Base-by-base conservation (phyloP, 108 stramenopile genomes). In the Nitzschia inconspicua region DNA sequence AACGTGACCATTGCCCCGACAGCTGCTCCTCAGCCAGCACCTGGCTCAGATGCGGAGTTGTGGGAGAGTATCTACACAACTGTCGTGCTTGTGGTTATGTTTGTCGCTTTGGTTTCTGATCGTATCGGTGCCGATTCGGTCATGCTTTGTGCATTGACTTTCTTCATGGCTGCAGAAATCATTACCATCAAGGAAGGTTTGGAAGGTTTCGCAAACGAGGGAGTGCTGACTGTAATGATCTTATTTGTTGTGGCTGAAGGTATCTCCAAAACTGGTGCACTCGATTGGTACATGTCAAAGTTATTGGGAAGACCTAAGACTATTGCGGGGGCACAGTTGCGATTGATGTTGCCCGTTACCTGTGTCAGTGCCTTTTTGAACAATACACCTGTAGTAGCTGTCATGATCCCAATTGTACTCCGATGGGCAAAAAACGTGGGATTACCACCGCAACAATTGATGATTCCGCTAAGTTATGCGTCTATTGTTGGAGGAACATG, bases 321-420 rank as follows among this genome's bases (percentile, higher is more conserved):
- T 23, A 68, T 72, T 30, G 71, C 82, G 4, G 43, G 43, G 1
- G 93, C 93, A 46, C 93, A 94, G 51, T 29, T 89, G 9, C 77
- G 83, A 42, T 60, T 95, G 41, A 79, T 84, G 78, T n/a, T 63
- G 0, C 82, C 89, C 31, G 81, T 92, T 69, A 66, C 77, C 0
- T 36, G 77, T 36, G 77, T 85, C 0, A 84, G 83, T 24, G 94
- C 94, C 9, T 92, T 95, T 60, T 42, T 95, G 31, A 95, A 92
- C 76, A 95, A 95, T 63, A 95, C 91, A 7, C 91, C 94, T 1
- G 75, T 92, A 3, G 88, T 90, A 0, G 86, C 78, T n/a, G 84
- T 95, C 20, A 92, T 92, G 91, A 89, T 95, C n/a, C 94, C 94
- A 4, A 86, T 95, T 40, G 79, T 87, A 26, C 85, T 81, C 35